Evolutionary conservation across 1,284 basidiomycete genomes (phyloP).

Genomic region (Cryptococcus sp.): DNA sequence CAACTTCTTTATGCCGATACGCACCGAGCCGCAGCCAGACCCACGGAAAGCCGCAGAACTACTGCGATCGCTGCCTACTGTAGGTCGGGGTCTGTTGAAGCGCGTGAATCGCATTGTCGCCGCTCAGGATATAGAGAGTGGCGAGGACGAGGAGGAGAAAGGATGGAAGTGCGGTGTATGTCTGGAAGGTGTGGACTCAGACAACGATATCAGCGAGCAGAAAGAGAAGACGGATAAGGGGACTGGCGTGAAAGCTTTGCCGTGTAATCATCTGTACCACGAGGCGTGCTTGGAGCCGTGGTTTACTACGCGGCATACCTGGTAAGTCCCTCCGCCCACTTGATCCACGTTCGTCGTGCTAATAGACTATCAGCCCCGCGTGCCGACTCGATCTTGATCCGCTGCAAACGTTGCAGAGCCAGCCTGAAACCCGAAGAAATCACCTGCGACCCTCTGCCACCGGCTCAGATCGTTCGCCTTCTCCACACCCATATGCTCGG

Average conservation of each 20-base stretch:
- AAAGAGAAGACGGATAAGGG: slow-evolving; percentile 9
- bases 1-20: slow-evolving; percentile 11
- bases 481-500: slow-evolving; percentile 31
- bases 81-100: slow-evolving; percentile 32
- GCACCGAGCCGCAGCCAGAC: slow-evolving; percentile 26
- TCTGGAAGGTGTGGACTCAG: slow-evolving; percentile 34
- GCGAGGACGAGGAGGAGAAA: slow-evolving; percentile 26
- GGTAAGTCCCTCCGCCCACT: slow-evolving; percentile 31
- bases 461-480: slow-evolving; percentile 7
- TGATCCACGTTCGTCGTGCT: not conserved
- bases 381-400: slow-evolving; percentile 53
- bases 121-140: slow-evolving; percentile 34
- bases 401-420: slow-evolving; percentile 38
- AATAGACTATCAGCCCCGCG: slow-evolving; percentile 37
- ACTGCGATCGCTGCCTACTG: slow-evolving; percentile 38
- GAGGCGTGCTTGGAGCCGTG: slow-evolving; percentile 48
- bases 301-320: slow-evolving; percentile 49
- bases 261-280: slow-evolving; percentile 53
- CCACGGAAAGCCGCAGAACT: slow-evolving; percentile 47
- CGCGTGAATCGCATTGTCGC: slow-evolving; percentile 40
- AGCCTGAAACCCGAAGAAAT: slow-evolving; percentile 23
- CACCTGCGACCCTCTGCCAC: slow-evolving; percentile 29
- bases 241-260: slow-evolving; percentile 46
- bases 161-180: slow-evolving; percentile 51
- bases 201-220: slow-evolving; percentile 2